These are phyloP conservation scores for Stemphylium vesicarium DNA, from an alignment of 2,329 filamentous ascomycete genomes.

Conservation along the genomic window DNA sequence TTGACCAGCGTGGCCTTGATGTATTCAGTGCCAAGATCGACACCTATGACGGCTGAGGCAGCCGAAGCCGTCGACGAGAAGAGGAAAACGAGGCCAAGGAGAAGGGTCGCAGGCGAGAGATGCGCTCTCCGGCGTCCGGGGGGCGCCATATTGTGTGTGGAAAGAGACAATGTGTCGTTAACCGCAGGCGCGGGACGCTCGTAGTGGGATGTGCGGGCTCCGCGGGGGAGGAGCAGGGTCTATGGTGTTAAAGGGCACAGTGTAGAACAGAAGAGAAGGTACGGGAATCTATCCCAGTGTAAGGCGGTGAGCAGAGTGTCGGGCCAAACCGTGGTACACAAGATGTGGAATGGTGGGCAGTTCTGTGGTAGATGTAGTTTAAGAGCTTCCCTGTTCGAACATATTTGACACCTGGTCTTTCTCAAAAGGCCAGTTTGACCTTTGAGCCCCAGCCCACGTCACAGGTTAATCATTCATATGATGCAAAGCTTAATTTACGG, in stretches of 20 bases:
- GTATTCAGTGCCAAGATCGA: conserved; percentile 95
- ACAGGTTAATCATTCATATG: conserved; percentile 18
- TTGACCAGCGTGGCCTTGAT: conserved; percentile 97
- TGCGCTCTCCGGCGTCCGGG: conserved; percentile 52
- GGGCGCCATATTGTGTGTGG: conserved; percentile 52
- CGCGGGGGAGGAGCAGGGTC: conserved; percentile 23
- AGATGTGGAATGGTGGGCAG: conserved; percentile 23
- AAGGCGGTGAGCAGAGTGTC: conserved; percentile 13
- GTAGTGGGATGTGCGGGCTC: conserved; percentile 34
- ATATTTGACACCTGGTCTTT: conserved; percentile 41
- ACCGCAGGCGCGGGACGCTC: conserved; percentile 6
- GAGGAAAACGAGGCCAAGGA: conserved; percentile 61
- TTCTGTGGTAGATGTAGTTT: conserved; percentile 26
- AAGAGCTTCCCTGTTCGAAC: conserved; percentile 30
- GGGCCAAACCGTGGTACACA: conserved; percentile 24
- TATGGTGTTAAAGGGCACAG: conserved; percentile 5
- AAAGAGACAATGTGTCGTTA: conserved; percentile 11
- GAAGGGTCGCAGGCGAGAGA: conserved; percentile 53
- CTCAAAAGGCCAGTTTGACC: conserved; percentile 43
- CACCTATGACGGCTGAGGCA: conserved; percentile 80
- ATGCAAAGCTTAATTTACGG: conserved; percentile 16
- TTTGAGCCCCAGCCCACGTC: conserved; percentile 23
- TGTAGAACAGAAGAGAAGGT: conserved; percentile 24
- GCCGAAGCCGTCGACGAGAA: conserved; percentile 64
- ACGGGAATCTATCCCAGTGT: conserved; percentile 37